These are phyloP conservation scores for Coccomyxa sp. DNA, from an alignment of 139 green algal genomes.

Conservation along the genomic window DNA sequence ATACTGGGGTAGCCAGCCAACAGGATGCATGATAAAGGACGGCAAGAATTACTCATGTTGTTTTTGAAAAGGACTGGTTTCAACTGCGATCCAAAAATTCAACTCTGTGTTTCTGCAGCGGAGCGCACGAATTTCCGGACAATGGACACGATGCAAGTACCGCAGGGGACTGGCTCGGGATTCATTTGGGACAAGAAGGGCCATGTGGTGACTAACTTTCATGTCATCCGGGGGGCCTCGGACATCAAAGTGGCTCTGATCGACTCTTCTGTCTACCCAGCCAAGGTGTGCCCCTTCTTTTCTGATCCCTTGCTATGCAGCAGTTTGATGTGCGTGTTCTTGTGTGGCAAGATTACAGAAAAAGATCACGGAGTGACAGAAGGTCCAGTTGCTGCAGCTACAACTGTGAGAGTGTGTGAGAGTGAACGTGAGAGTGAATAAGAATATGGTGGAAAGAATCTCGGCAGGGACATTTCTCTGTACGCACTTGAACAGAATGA, in stretches of 20 bases:
- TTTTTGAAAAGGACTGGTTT: no score
- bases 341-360: background rate
- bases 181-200: constrained; percentile 67
- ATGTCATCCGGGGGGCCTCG: constrained; percentile 49
- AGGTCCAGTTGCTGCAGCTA: background rate
- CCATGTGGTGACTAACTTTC: constrained; percentile 75
- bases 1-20: no score
- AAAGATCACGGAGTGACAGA: background rate
- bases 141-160: constrained; percentile 26
- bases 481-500: no score
- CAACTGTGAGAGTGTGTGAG: background rate
- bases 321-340: background rate
- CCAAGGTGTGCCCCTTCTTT: constrained; percentile 19
- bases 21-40: no score
- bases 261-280: constrained; percentile 42
- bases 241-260: constrained; percentile 41
- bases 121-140: background rate
- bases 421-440: no score
- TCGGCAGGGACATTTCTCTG: no score
- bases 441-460: no score
- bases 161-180: constrained; percentile 55
- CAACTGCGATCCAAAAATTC: no score
- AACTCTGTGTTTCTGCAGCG: background rate
- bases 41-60: no score
- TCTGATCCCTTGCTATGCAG: background rate